Evolutionary conservation across 352 stramenopile species (phyloP), one percentile per base, ranked within the genome.

Genomic region (Phytophthora nicotianae): DNA sequence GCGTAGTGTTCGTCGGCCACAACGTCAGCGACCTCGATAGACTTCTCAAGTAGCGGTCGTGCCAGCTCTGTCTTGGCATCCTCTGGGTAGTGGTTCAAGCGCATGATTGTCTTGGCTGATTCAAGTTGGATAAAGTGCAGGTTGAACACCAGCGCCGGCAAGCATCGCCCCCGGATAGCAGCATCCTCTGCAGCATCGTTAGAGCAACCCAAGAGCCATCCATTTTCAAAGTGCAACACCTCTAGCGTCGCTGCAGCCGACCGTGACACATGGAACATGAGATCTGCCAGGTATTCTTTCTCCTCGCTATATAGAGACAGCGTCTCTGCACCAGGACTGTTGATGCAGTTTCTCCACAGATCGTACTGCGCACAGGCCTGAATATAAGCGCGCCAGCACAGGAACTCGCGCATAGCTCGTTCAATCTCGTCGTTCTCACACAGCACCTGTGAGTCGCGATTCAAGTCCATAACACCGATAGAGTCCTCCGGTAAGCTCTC

Each of bases 51-150:
- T 37, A 93, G 58, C 26, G 84, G 74, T 16, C 62, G 74, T 17
- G 81, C 79, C 23, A 93, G 69, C 26, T 90, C 67, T 8, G 71
- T 50, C 59, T 89, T 88, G 23, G 81, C 71, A 11, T 77, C 55
- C 26, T 75, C 57, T 7, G 82, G 84, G 37, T 90, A 95, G 58
- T 82, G 79, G 38, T 68, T 73, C n/a, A 95, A 62, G n/a, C 80
- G 73, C 70, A 90, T 70, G 33, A 95, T 74, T 0, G 73, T 74
- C 49, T 88, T 86, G 19, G 85, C 80, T 5, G 86, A 91, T 62
- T 95, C 82, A 13, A 91, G 70, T 54, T 90, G 81, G 38, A 95
- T 71, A 65, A 81, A 88, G 62, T 95, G 85, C 14, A 93, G 65
- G 29, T 90, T 77, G 41, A 90, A 87, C 16, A 89, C 83, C 6